phyloP scores from a whole-genome alignment of 805 yeast genomes.

The Nakazawaea pomicola region DNA sequence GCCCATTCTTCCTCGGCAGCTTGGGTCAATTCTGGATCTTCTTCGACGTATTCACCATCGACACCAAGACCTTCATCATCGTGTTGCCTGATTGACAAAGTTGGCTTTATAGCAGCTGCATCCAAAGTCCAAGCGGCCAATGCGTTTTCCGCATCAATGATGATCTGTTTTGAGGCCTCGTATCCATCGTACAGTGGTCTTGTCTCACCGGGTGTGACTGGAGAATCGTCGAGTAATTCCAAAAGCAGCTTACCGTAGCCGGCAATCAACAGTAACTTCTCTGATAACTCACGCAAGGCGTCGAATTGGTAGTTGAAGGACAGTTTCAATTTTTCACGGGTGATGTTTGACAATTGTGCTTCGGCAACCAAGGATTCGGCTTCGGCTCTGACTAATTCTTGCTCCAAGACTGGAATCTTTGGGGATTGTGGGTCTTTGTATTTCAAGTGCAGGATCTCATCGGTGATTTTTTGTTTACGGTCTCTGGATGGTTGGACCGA shows the following conservation, averaged over 20 bases:
- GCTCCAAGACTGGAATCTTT: conserved; percentile 77
- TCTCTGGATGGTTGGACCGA: conserved; percentile 87
- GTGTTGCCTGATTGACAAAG: conserved; percentile 57
- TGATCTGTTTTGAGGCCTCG: conserved; percentile 84
- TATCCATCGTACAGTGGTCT: conserved; percentile 87
- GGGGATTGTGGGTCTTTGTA: conserved; percentile 83
- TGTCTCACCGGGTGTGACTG: conserved; percentile 90
- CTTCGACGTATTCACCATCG: conserved; percentile 42
- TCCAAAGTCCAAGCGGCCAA: conserved; percentile 82
- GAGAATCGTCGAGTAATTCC: conserved; percentile 77
- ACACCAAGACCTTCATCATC: conserved; percentile 47
- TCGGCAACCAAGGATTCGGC: conserved; percentile 90
- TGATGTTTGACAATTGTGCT: conserved; percentile 84
- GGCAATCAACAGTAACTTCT: conserved; percentile 80
- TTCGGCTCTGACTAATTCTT: conserved; percentile 86
- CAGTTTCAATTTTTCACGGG: conserved; percentile 81
- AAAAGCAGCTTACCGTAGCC: conserved; percentile 86
- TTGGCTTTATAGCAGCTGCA: conserved; percentile 76
- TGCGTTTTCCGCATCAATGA: conserved; percentile 80
- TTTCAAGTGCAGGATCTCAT: conserved; percentile 77
- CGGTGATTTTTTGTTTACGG: conserved; percentile 80
- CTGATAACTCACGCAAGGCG: conserved; percentile 80
- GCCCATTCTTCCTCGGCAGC: conserved; percentile 52
- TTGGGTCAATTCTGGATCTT: conserved; percentile 43
- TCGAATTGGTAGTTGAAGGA: conserved; percentile 83